Percentiles rank a stretch among this genome's conserved stretches.
Conservation (phyloP, 2,329 filamentous ascomycete genomes). For the Diaporthe sp. region DNA sequence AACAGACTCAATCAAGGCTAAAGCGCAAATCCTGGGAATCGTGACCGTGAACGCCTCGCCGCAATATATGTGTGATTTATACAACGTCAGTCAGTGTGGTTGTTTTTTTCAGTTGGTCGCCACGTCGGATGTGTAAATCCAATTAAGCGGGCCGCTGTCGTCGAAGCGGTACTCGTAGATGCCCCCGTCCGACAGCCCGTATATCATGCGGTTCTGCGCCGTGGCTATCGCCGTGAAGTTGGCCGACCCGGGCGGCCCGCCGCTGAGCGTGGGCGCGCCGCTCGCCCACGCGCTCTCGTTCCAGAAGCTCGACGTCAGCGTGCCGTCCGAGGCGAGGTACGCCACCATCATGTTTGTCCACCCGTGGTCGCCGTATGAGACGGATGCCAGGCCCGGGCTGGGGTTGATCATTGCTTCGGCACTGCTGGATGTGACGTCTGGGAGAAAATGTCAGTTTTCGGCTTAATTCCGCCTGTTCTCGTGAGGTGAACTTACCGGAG, state of each 20-base stretch:
- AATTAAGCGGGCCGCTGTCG: constrained; percentile 7
- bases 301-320: constrained; percentile 6
- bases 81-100: neutral
- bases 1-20: constrained; percentile 5
- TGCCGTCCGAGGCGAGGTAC: constrained; percentile 19
- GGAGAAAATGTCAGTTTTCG: neutral
- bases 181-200: constrained; percentile 7
- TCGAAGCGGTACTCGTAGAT: constrained; percentile 22
- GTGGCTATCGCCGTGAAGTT: constrained; percentile 9
- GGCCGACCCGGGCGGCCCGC: neutral
- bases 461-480: neutral
- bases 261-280: neutral
- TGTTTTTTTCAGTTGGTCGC: neutral
- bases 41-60: constrained; percentile 25
- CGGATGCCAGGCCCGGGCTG: constrained; percentile 26
- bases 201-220: constrained; percentile 25
- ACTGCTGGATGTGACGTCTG: neutral
- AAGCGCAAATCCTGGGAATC: constrained; percentile 32
- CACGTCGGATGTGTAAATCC: constrained; percentile 19
- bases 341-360: constrained; percentile 27
- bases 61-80: constrained; percentile 19
- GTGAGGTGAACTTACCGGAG: neutral
- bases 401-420: neutral
- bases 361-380: constrained; percentile 28
- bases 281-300: constrained; percentile 3